Percentiles rank a stretch among this genome's conserved stretches.
Evolutionary conservation across 2,329 filamentous ascomycete species (phyloP).

Genomic region (Fusarium ramigenum): DNA sequence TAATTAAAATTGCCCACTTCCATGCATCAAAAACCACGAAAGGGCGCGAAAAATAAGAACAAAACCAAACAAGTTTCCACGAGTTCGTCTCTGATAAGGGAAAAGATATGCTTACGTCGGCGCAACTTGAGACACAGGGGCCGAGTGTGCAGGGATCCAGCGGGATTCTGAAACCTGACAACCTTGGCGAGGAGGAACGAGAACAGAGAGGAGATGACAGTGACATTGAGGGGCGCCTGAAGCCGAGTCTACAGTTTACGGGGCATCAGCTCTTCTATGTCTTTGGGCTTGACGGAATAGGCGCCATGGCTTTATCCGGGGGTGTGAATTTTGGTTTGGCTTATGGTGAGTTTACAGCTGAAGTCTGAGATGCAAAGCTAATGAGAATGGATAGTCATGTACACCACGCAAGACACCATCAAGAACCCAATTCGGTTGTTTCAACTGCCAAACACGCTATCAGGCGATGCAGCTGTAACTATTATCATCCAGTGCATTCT

Average conservation of each 20-base stretch:
- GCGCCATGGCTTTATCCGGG: slow-evolving; percentile 57
- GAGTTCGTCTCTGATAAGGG: not conserved
- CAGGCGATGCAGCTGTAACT: slow-evolving; percentile 60
- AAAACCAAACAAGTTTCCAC: not conserved
- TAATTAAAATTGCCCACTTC: not conserved
- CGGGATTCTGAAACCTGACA: slow-evolving; percentile 8
- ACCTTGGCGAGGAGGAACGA: slow-evolving; percentile 21
- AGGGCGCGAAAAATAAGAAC: not conserved
- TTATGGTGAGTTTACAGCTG: slow-evolving; percentile 51
- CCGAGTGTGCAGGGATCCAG: slow-evolving; percentile 19
- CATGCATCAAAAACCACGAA: not conserved
- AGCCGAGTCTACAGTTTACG: slow-evolving; percentile 53
- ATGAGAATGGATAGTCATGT: slow-evolving; percentile 53
- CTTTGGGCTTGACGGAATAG: slow-evolving; percentile 57
- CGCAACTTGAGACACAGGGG: slow-evolving; percentile 38
- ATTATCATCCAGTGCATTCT: slow-evolving; percentile 60
- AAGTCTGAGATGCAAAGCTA: not conserved
- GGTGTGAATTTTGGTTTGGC: slow-evolving; percentile 63
- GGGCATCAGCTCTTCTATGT: slow-evolving; percentile 59
- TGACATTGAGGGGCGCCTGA: slow-evolving; percentile 40
- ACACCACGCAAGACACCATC: slow-evolving; percentile 50
- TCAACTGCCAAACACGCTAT: slow-evolving; percentile 60
- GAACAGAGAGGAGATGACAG: slow-evolving; percentile 1
- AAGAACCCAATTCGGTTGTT: slow-evolving; percentile 57
- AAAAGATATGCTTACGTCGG: slow-evolving; percentile 23